Conservation (phyloP, 2,329 filamentous ascomycete species). For the Penicillium crustosum region DNA sequence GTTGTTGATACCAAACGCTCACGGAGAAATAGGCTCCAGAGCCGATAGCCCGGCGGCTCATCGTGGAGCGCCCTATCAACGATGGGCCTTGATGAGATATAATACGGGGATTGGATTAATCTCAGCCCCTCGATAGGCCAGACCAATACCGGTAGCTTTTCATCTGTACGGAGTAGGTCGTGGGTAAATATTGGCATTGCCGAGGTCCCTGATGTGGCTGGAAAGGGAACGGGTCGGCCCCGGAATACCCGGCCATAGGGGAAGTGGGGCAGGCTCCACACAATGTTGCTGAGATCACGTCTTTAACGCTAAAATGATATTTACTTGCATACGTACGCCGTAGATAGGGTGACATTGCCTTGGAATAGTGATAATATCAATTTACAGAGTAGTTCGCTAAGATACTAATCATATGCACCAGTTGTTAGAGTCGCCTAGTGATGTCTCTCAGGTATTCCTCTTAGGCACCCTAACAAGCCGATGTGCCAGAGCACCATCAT, state of each 20-base stretch:
- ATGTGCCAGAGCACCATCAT: conserved; percentile 51
- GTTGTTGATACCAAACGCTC: conserved; percentile 1
- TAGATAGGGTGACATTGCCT: not conserved
- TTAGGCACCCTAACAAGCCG: conserved; percentile 57
- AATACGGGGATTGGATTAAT: not conserved
- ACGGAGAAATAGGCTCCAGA: conserved; percentile 12
- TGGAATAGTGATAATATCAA: too few species aligned
- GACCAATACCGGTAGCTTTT: accelerated
- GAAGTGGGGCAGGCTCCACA: not conserved
- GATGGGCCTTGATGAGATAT: not conserved
- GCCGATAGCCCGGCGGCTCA: conserved; percentile 12
- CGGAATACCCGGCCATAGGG: not conserved
- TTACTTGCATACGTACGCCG: too few species aligned
- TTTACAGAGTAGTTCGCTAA: not conserved
- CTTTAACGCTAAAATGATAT: conserved; percentile 6
- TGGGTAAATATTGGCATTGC: too few species aligned
- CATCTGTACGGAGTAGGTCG: too few species aligned
- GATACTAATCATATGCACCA: not conserved
- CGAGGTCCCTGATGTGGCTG: too few species aligned
- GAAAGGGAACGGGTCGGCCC: not conserved
- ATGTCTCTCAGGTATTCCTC: not conserved
- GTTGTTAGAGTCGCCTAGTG: not conserved
- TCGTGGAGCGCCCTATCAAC: conserved; percentile 8
- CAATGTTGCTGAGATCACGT: not conserved
- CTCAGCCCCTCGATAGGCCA: not conserved